These are phyloP conservation scores for Friedmanniomyces endolithicus DNA, from an alignment of 495 filamentous ascomycete species.

Conservation along the genomic window DNA sequence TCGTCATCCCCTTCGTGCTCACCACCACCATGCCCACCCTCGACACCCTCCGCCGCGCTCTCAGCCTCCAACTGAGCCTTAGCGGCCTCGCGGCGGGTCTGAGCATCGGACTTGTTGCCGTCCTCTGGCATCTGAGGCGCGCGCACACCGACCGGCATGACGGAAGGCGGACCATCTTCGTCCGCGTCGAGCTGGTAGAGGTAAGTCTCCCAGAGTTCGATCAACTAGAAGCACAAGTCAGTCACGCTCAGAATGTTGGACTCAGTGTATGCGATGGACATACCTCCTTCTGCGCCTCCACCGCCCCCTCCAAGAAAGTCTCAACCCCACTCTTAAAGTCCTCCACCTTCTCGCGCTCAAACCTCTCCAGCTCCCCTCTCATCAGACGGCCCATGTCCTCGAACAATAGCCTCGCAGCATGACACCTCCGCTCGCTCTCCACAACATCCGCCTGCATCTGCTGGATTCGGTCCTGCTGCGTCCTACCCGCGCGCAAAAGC, in stretches of 20 bases:
- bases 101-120: conserved; percentile 9
- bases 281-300: conserved; percentile 98
- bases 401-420: conserved; percentile 78
- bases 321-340: conserved; percentile 98
- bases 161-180: conserved; percentile 54
- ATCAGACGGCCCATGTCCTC: conserved; percentile 96
- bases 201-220: conserved; percentile 98
- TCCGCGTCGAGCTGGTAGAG: conserved; percentile 87
- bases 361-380: conserved; percentile 79
- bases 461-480: conserved; percentile 86
- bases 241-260: neutral
- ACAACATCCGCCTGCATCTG: conserved; percentile 83
- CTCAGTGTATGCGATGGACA: conserved; percentile 20
- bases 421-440: conserved; percentile 86
- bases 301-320: conserved; percentile 89
- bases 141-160: conserved; percentile 16
- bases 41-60: neutral
- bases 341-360: conserved; percentile 95
- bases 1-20: neutral
- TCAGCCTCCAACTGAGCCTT: conserved; percentile 11
- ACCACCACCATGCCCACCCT: neutral
- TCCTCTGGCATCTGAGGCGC: neutral
- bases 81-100: conserved; percentile 5
- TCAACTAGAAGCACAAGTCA: conserved; percentile 50
- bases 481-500: conserved; percentile 79